Conservation (phyloP, 179 eudicot species). For the Silene noctiflora region DNA sequence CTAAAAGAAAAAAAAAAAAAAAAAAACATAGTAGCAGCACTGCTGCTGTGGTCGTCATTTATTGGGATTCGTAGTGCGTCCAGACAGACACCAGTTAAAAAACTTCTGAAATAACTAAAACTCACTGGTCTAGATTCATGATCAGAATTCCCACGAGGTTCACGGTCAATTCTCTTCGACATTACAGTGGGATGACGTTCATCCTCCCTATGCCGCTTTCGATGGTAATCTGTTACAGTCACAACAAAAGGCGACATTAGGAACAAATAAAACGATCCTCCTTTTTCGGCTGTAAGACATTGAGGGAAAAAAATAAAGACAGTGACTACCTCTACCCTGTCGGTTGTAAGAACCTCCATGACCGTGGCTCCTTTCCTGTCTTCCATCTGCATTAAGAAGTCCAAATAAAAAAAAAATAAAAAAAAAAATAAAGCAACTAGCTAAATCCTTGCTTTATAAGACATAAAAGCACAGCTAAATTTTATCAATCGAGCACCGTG, state of each 20-base stretch:
- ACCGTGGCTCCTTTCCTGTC: conserved; percentile 64
- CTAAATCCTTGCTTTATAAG: neutral
- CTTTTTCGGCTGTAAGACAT: neutral
- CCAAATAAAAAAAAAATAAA: neutral
- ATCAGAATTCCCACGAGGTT: conserved; percentile 62
- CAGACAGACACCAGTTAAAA: neutral
- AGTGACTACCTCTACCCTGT: conserved; percentile 47
- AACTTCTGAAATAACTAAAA: neutral
- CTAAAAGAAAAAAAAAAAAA: neutral
- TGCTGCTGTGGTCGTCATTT: neutral
- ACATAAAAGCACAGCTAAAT: neutral
- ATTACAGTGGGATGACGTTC: conserved; percentile 65
- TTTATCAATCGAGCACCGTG: neutral
- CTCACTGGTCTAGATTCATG: conserved; percentile 85
- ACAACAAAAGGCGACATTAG: conserved; percentile 4
- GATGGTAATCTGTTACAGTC: conserved; percentile 46
- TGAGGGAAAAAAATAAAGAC: neutral
- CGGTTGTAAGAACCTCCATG: conserved; percentile 64
- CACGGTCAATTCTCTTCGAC: conserved; percentile 67
- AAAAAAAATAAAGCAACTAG: neutral
- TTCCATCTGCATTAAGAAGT: conserved; percentile 60
- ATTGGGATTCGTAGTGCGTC: neutral
- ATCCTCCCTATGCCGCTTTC: conserved; percentile 85
- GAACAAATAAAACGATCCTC: neutral
- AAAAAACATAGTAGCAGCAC: neutral